A percentile compares a stretch with the other conserved stretches of the same genome.
phyloP scores from a whole-genome alignment of 2,329 filamentous ascomycete species.

The Ustilaginoidea virens region DNA sequence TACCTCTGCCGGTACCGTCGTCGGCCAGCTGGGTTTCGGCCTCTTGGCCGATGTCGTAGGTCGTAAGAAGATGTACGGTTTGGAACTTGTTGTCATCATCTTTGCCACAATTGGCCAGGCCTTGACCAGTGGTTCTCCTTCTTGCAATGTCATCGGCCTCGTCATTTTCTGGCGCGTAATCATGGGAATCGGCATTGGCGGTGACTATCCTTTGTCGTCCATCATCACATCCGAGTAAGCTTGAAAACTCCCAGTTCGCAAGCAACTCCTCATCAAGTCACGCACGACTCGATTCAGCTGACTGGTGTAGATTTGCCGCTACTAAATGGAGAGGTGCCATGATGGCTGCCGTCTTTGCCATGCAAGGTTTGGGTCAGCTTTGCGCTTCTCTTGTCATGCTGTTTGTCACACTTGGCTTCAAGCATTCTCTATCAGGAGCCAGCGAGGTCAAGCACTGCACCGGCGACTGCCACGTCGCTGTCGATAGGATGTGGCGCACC shows the following conservation, averaged over 20 bases:
- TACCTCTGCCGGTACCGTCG: constrained; percentile 68
- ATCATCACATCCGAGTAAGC: constrained; percentile 69
- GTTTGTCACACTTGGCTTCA: constrained; percentile 59
- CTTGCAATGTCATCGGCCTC: constrained; percentile 47
- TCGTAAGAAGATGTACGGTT: constrained; percentile 56
- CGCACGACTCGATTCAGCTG: too few relatives aligned
- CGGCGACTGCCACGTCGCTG: constrained; percentile 23
- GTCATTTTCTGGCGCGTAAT: constrained; percentile 72
- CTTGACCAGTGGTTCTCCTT: constrained; percentile 45
- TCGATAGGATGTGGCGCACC: constrained; percentile 79
- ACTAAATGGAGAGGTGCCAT: constrained; percentile 77
- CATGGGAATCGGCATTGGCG: constrained; percentile 35
- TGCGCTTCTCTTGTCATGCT: constrained; percentile 60
- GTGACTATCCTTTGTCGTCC: constrained; percentile 65
- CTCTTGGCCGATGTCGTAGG: constrained; percentile 63
- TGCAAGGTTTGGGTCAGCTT: constrained; percentile 76
- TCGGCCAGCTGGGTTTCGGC: constrained; percentile 71
- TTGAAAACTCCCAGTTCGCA: too few relatives aligned
- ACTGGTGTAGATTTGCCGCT: constrained; percentile 46
- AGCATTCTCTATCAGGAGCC: constrained; percentile 39
- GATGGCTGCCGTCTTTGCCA: constrained; percentile 77
- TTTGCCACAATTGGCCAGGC: constrained; percentile 61
- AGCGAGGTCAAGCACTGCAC: constrained; percentile 36
- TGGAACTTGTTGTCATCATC: constrained; percentile 69
- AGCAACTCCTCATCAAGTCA: too few relatives aligned